Base-by-base conservation (phyloP, 2,329 filamentous ascomycete species). In the Aspergillus terreus region DNA sequence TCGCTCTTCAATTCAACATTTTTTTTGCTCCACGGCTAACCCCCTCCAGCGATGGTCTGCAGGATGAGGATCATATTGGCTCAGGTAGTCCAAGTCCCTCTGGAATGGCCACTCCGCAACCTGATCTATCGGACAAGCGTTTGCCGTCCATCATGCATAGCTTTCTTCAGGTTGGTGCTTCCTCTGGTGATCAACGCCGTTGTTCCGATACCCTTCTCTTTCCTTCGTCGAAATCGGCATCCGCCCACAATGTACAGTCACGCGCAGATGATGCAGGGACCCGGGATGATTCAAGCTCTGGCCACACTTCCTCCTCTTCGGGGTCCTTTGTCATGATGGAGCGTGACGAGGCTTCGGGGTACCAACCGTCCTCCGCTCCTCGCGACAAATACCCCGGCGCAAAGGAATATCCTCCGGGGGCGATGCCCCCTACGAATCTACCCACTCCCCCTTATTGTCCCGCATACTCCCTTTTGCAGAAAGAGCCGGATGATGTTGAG, bases 121-220 rank as follows among this genome's bases (percentile, higher is more conserved):
- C 94, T 61, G 92, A 97, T 75, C 86, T 88, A 58, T 86, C 88
- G 68, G 94, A 99, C 78, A 96, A 96, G 78, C 88, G 94, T 76
- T 81, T 95, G 70, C 94, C 94, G 62, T 90, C 91, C 71, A 95
- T 97, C 78, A 87, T 94, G 82, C 83, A 85, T 73, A 95, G 87
- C 80, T 96, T 94, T 81, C 96, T 97, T 82, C 94, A 99, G 92
- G 94, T 99, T 95, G 86, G 94, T 96, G 82, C 83, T 81, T 84
- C 82, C 79, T 84, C 83, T 81, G 84, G 83, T 80, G 83, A 85
- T 85, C 81, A 82, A 81, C 70, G 74, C 74, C 78, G 58, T 68
- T 60, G 70, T 59, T 65, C 68, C 55, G 70, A 67, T 60, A 62
- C 69, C 61, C 68, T 69, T 63, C 66, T 70, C 57, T 71, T 66